Conservation (phyloP, 139 green algal species). For the Yamagishiella unicocca region DNA sequence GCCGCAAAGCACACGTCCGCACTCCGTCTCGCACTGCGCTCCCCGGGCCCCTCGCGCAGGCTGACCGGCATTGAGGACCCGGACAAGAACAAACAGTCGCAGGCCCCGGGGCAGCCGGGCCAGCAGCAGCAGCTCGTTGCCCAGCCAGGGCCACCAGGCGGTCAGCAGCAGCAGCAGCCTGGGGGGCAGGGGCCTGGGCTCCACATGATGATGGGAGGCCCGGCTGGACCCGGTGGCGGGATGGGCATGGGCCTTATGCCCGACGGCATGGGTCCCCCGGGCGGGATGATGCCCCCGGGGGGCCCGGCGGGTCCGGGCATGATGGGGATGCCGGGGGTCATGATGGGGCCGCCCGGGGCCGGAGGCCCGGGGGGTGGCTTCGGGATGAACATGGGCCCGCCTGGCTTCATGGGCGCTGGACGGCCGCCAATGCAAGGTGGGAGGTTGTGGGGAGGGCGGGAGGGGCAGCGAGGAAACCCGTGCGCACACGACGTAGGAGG, state of each 20-base stretch:
- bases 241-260: constrained; percentile 31
- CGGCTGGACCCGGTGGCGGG: background rate
- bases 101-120: background rate
- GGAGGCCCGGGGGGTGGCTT: background rate
- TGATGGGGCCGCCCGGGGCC: constrained; percentile 5
- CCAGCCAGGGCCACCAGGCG: background rate
- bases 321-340: background rate
- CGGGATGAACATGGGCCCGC: constrained; percentile 15
- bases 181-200: background rate
- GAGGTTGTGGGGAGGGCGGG: background rate
- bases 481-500: no score
- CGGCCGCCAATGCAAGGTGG: background rate
- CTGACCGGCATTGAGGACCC: constrained; percentile 39
- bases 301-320: background rate
- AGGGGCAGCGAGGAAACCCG: background rate
- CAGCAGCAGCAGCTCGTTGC: background rate
- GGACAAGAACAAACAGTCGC: constrained; percentile 4
- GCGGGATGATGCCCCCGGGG: background rate
- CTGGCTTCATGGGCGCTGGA: background rate
- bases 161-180: background rate
- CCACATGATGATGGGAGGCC: constrained; percentile 21
- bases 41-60: no score
- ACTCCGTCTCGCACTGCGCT: no score
- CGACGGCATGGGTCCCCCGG: background rate
- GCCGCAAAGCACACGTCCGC: no score